Base-by-base conservation (phyloP, 2,329 filamentous ascomycete species). In the Colletotrichum sublineola region DNA sequence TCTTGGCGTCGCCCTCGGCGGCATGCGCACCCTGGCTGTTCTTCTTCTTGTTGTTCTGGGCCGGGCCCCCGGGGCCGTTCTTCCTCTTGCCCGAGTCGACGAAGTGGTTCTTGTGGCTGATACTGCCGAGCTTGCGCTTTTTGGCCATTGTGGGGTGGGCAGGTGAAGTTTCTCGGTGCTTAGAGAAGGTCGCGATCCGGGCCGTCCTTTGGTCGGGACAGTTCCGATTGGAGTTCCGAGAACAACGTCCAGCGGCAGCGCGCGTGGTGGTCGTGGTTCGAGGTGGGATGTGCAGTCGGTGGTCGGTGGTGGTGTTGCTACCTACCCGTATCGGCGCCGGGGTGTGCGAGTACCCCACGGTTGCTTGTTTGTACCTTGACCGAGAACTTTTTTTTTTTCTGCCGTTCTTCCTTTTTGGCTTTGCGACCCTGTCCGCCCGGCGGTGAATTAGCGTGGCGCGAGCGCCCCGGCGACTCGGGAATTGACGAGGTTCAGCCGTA, bases 41-140 rank as follows among this genome's bases (percentile, higher is more conserved):
- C n/a, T 65, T 58, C 38, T 75, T 77, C 56, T 75, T 75, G 31
- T 63, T 67, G 31, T 55, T 75, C n/a, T 65, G 55, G 40, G 60
- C 55, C 52, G 67, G 71, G 24, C 58, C 69, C 24, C 24, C 36
- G 15, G 56, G 29, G 46, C 52, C 60, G 71, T 67, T 73, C 74
- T 63, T 70, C 58, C 74, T 73, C 70, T 64, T 71, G 29, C 52
- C 60, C 29, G 72, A 44, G 64, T 68, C 72, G 48, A 68, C 68
- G 63, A 73, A 67, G 65, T 67, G 71, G 67, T 46, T 70, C 63
- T 62, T 67, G 68, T 70, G 74, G 24, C 57, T 68, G 58, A 60
- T 73, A 63, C 67, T 79, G 79, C 70, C 75, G 67, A 84, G 80
- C 81, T 86, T 87, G 74, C 83, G 84, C 77, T 84, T 85, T 74